phyloP scores from a whole-genome alignment of 2,329 filamentous ascomycete species.

The Setomelanomma holmii region DNA sequence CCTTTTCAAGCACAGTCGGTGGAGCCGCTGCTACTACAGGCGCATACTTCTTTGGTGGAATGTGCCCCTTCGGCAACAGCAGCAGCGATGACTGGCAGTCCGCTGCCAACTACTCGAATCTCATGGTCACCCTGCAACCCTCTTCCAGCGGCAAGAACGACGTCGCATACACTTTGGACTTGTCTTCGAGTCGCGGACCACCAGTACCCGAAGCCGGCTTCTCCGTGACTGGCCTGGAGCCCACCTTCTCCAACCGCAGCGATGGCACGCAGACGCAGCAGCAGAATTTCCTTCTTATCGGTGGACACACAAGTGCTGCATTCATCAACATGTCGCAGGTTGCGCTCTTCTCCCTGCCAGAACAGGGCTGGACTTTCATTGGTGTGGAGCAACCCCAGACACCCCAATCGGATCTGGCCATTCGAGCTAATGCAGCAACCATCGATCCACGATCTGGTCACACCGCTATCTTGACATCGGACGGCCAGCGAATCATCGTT shows the following conservation, averaged over 20 bases:
- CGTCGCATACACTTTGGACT: slow-evolving; percentile 55
- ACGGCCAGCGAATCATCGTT: slow-evolving; percentile 78
- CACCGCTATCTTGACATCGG: slow-evolving; percentile 79
- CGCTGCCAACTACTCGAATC: slow-evolving; percentile 77
- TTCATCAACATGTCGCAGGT: slow-evolving; percentile 96
- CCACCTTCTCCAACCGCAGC: slow-evolving; percentile 72
- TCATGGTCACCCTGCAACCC: slow-evolving; percentile 73
- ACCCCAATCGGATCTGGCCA: slow-evolving; percentile 63
- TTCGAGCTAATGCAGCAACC: slow-evolving; percentile 53
- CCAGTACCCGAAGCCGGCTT: slow-evolving; percentile 87
- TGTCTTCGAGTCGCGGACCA: slow-evolving; percentile 63
- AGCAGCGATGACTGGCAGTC: slow-evolving; percentile 67
- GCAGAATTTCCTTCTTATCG: slow-evolving; percentile 79
- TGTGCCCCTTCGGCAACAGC: slow-evolving; percentile 68
- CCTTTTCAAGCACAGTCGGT: slow-evolving; percentile 70
- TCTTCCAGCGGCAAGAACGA: slow-evolving; percentile 41
- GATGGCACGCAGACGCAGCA: slow-evolving; percentile 71
- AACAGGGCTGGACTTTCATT: slow-evolving; percentile 86
- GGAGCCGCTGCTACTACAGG: slow-evolving; percentile 62
- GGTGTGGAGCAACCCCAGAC: slow-evolving; percentile 61
- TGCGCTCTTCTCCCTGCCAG: slow-evolving; percentile 84
- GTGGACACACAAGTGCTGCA: slow-evolving; percentile 81
- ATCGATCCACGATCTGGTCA: slow-evolving; percentile 89
- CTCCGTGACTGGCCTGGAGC: slow-evolving; percentile 75
- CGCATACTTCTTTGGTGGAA: slow-evolving; percentile 84